Base-by-base conservation (phyloP, 2,329 filamentous ascomycete species). In the Colletotrichum siamense region DNA sequence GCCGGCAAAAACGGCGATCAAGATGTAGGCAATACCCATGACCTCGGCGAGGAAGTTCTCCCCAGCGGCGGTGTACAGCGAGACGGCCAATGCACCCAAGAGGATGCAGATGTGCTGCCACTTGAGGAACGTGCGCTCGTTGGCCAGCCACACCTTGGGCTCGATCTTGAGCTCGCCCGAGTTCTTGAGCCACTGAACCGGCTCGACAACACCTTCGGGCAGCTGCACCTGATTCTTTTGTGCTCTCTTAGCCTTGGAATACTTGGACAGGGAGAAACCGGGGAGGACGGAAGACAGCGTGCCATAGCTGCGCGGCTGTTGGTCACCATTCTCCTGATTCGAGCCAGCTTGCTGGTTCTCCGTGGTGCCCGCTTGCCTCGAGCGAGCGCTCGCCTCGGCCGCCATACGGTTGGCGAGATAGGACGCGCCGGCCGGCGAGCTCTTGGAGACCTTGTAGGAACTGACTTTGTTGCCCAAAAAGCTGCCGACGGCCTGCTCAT, bases 71-170 rank as follows among this genome's bases (percentile, higher is more conserved):
- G 98, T 96, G 87, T 96, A 98, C 32, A 99, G 87, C 26, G 94
- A 95, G 15, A 99, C 88, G 1, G 95, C 95, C 34, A 99, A 87
- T 26, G 94, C 93, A 49, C 96, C 96, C 28, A 99, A 92, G 16
- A 99, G 89, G 65, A 99, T 92, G 77, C 93, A 94, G 81, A 99
- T 96, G 84, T 99, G 96, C 88, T 99, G 95, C 97, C 97, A 99
- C 85, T 98, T 99, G 85, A 99, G 94, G 83, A 98, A 99, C 0
- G 97, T 99, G 77, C 97, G 94, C 87, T 99, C 96, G 85, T 99
- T 99, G 71, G 97, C 97, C 73, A 99, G 93, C 96, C 97, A 99
- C 34, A 99, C 96, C 86, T 99, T 99, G 77, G 95, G 96, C 87
- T 99, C 97, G 73, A 99, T 95, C 82, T 96, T 94, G 79, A 99